Conservation (phyloP, 2,329 filamentous ascomycete genomes). For the Fusarium devonianum region DNA sequence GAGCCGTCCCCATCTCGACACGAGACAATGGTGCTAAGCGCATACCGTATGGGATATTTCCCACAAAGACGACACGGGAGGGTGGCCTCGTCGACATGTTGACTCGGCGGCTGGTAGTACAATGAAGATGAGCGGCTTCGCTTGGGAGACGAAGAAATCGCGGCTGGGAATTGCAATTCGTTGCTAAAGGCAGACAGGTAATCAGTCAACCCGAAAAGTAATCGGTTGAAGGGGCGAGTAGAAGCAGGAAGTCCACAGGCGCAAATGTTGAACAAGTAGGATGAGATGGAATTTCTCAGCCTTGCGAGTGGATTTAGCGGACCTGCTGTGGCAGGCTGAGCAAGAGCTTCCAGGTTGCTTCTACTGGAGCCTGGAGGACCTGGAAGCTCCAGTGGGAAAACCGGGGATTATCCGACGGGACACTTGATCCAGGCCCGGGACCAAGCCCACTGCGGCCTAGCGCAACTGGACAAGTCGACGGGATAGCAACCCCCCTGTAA, state of each 20-base stretch:
- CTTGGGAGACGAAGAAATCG: neutral
- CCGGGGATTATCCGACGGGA: slow-evolving; percentile 10
- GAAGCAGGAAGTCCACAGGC: neutral
- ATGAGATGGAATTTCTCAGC: slow-evolving; percentile 39
- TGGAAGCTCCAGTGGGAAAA: slow-evolving; percentile 14
- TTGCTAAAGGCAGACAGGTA: too few species aligned
- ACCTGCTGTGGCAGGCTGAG: slow-evolving; percentile 30
- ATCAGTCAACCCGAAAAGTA: too few species aligned
- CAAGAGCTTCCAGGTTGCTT: slow-evolving; percentile 21
- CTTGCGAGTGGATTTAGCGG: slow-evolving; percentile 28
- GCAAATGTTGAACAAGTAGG: slow-evolving; percentile 22
- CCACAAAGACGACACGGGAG: slow-evolving; percentile 82
- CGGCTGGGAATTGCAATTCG: neutral
- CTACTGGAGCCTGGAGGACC: slow-evolving; percentile 3
- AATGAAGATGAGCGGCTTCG: neutral
- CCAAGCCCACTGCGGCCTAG: slow-evolving; percentile 25
- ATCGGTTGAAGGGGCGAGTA: neutral
- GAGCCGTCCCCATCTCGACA: neutral
- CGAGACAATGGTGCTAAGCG: neutral
- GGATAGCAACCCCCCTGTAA: slow-evolving; percentile 21
- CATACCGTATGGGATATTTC: slow-evolving; percentile 83
- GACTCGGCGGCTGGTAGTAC: neutral
- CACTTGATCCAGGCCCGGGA: neutral
- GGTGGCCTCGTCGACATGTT: slow-evolving; percentile 76
- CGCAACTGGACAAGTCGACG: slow-evolving; percentile 1